These are phyloP conservation scores for Pleurozium schreberi DNA, from an alignment of 225 moss, liverwort and hornwort genomes.

Conservation along the genomic window DNA sequence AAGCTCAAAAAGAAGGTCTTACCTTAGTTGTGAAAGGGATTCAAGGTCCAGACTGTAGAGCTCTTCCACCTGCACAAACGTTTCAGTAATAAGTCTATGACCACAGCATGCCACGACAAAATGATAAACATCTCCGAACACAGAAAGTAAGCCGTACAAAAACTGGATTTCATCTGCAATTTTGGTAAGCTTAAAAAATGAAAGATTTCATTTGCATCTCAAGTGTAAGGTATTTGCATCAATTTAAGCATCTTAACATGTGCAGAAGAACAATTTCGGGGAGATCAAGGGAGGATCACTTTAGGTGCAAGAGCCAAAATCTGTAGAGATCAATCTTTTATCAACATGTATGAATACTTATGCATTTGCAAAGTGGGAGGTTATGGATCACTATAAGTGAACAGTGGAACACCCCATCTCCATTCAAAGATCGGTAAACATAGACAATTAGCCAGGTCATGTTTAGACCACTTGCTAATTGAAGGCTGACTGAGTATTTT, in stretches of 20 bases:
- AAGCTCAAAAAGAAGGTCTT: background rate
- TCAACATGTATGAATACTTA: background rate
- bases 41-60: constrained; percentile 87
- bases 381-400: background rate
- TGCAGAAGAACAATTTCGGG: background rate
- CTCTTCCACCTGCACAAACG: constrained; percentile 71
- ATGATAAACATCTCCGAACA: background rate
- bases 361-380: background rate
- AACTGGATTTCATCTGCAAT: background rate
- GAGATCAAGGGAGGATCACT: background rate
- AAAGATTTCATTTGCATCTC: background rate
- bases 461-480: background rate
- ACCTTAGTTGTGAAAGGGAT: constrained; percentile 67
- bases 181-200: background rate
- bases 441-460: background rate
- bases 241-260: background rate
- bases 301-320: background rate
- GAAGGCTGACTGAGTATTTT: too few relatives aligned
- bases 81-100: background rate
- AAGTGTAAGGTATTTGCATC: background rate
- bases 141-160: background rate
- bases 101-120: background rate
- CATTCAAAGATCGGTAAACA: background rate
- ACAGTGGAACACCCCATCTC: background rate
- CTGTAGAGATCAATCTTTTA: background rate